phyloP scores from a whole-genome alignment of 2,329 filamentous ascomycete genomes.

The Phialophora tarda region DNA sequence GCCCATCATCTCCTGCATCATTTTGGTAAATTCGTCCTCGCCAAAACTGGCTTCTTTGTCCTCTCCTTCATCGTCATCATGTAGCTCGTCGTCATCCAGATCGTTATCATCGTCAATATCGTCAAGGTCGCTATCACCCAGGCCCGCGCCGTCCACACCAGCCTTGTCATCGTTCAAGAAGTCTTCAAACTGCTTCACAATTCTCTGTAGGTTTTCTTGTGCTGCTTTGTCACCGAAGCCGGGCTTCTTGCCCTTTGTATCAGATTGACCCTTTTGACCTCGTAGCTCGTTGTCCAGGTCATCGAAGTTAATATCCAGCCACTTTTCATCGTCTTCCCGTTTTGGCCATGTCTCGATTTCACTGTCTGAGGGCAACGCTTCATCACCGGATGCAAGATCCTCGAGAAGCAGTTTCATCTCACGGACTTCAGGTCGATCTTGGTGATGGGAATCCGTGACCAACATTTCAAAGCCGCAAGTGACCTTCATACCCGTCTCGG shows the following conservation, averaged over 20 bases:
- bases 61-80: constrained; percentile 66
- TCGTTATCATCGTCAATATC: constrained; percentile 61
- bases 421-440: constrained; percentile 70
- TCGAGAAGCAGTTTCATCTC: constrained; percentile 78
- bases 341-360: constrained; percentile 75
- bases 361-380: constrained; percentile 69
- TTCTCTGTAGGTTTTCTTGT: constrained; percentile 74
- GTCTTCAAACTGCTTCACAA: constrained; percentile 90
- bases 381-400: constrained; percentile 75
- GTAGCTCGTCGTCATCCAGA: constrained; percentile 57
- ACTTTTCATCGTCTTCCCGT: constrained; percentile 81
- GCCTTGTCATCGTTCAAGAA: constrained; percentile 88
- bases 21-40: constrained; percentile 79
- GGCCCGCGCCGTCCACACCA: constrained; percentile 76
- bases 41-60: constrained; percentile 80
- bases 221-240: constrained; percentile 54
- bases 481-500: constrained; percentile 84
- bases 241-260: constrained; percentile 31
- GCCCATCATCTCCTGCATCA: constrained; percentile 94
- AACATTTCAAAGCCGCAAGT: constrained; percentile 92
- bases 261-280: constrained; percentile 51
- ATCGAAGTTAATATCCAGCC: constrained; percentile 89
- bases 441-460: constrained; percentile 68
- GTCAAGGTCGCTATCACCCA: constrained; percentile 46
- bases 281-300: constrained; percentile 85